Conservation (phyloP, 805 yeast species). For the Saturnispora mendoncae region DNA sequence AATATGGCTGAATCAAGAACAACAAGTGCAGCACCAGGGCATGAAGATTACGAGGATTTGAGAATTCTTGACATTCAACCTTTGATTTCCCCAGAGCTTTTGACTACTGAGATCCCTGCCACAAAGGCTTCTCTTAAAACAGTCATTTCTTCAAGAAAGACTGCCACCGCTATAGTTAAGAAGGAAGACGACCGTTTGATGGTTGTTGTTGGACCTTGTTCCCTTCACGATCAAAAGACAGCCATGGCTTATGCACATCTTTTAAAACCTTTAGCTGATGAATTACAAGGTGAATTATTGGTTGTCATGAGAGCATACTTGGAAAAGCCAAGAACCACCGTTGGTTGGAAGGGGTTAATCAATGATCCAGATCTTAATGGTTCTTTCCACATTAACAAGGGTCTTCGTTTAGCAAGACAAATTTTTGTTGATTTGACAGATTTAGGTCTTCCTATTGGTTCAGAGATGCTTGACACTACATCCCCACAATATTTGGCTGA, state of each 20-base stretch:
- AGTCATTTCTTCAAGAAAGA: constrained; percentile 70
- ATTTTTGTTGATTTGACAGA: constrained; percentile 75
- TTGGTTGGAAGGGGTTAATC: constrained; percentile 97
- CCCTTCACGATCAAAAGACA: constrained; percentile 83
- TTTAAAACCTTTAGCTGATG: constrained; percentile 57
- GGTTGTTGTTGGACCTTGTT: constrained; percentile 94
- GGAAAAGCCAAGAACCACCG: constrained; percentile 98
- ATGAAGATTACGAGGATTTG: constrained; percentile 66
- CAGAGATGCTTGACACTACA: constrained; percentile 97
- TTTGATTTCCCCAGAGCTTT: constrained; percentile 80
- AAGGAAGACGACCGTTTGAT: constrained; percentile 76
- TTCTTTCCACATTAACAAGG: constrained; percentile 90
- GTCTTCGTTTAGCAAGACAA: constrained; percentile 78
- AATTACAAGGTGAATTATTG: constrained; percentile 65
- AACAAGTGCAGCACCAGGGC: constrained; percentile 37
- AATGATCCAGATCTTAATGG: constrained; percentile 94
- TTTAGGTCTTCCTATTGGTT: constrained; percentile 82
- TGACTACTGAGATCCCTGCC: constrained; percentile 79
- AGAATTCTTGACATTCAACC: constrained; percentile 89
- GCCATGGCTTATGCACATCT: constrained; percentile 81
- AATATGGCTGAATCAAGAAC: constrained; percentile 10
- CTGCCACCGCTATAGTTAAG: constrained; percentile 62
- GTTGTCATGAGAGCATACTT: constrained; percentile 95
- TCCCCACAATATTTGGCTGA: constrained; percentile 94
- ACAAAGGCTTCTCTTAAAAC: constrained; percentile 44